Evolutionary conservation across 2,329 filamentous ascomycete genomes (phyloP), one percentile per base, ranked within the genome.

Genomic region (Metarhizium robertsii): DNA sequence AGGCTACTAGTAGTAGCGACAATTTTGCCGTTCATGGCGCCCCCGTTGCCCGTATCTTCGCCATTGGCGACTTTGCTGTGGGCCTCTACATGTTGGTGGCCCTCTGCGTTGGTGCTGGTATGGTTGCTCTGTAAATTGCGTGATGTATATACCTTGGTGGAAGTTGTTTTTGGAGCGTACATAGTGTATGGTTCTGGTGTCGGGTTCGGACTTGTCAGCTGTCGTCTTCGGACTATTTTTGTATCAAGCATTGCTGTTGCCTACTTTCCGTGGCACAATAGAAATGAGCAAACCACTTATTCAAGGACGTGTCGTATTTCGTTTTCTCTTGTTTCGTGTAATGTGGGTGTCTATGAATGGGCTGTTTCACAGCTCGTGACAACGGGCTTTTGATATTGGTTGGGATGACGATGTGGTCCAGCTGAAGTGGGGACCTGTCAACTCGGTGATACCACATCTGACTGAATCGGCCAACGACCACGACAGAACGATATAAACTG

Each of bases 11-110:
- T 29, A 54, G 43, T 38, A 47, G 29, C 16, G 54, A 53, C 57
- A 58, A 52, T 40, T 57, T 55, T n/a, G 57, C 48, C 16, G 52
- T 57, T 7, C 55, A 55, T 20, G 55, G 53, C 16, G 53, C 53
- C 32, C 62, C 71, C 45, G 66, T 74, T 54, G 65, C 67, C 59
- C 68, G 66, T 49, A 52, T 75, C 55, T 71, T 80, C 62, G 68
- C 71, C 52, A 53, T 80, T 45, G 78, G 77, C 52, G 74, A 76
- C 60, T 63, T 77, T 56, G 75, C 72, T 48, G 62, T 81, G 50
- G 77, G 77, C 53, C 63, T 78, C 58, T 82, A 81, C 68, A 67
- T 78, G 57, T 62, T 77, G 25, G 74, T 78, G n/a, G 79, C 79
- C 40, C 73, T 77, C 66, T 73, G 69, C 52, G 74, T 74, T 14